Evolutionary conservation across 176 grass and related monocot genomes (phyloP).

Genomic region (Triticum aestivum): DNA sequence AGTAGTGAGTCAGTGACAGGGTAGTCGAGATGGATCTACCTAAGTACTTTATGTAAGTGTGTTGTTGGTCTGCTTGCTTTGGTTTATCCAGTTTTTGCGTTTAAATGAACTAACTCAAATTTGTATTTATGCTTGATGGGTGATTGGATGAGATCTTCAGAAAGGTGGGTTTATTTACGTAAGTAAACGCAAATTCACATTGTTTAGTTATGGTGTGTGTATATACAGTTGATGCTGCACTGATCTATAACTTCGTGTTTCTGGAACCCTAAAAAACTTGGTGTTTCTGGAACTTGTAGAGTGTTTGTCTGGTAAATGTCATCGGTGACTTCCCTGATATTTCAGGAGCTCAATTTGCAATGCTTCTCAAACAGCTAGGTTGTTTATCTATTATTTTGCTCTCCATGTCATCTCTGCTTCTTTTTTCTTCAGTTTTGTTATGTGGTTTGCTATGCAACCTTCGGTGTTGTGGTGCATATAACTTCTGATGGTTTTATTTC

Average conservation of each 20-base stretch:
- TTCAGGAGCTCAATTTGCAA: slow-evolving; percentile 77
- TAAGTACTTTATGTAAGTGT: too few relatives aligned
- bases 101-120: too few relatives aligned
- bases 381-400: neutral
- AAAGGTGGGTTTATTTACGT: slow-evolving; percentile 43
- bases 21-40: too few relatives aligned
- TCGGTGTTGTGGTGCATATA: too few relatives aligned
- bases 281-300: slow-evolving; percentile 43
- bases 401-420: neutral
- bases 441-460: too few relatives aligned
- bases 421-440: too few relatives aligned
- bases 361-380: slow-evolving; percentile 75
- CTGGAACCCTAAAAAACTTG: neutral
- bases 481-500: too few relatives aligned
- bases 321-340: slow-evolving; percentile 36
- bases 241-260: neutral
- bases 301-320: slow-evolving; percentile 42
- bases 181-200: slow-evolving; percentile 26
- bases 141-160: slow-evolving; percentile 37
- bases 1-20: too few relatives aligned
- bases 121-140: too few relatives aligned
- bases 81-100: too few relatives aligned
- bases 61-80: too few relatives aligned
- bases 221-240: neutral
- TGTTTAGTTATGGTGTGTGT: neutral